Conservation (phyloP, 2,329 filamentous ascomycete species). For the Lojkania enalia region DNA sequence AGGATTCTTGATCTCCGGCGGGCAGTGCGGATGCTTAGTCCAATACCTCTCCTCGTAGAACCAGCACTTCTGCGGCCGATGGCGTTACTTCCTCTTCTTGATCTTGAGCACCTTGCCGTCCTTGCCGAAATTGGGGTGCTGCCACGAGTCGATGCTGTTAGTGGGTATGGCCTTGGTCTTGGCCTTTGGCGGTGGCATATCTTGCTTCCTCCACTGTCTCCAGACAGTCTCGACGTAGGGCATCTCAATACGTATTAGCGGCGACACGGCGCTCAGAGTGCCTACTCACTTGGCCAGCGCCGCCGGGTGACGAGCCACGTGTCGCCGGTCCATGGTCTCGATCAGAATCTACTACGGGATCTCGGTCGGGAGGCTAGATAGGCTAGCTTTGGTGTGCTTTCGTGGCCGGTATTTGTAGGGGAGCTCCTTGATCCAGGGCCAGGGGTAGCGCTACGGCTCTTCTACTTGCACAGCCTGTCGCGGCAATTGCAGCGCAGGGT, state of each 20-base stretch:
- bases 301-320: background rate
- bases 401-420: background rate
- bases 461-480: background rate
- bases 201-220: constrained; percentile 1
- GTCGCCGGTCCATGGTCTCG: background rate
- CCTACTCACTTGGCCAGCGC: constrained; percentile 7
- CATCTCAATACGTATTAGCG: constrained; percentile 15
- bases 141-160: no score
- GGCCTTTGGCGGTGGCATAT: no score
- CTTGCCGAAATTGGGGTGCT: no score
- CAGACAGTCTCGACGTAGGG: constrained; percentile 11
- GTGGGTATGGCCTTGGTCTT: no score
- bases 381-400: constrained; percentile 4
- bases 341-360: constrained; percentile 17
- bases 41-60: background rate
- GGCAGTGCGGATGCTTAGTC: background rate
- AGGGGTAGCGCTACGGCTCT: background rate
- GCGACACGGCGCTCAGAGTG: constrained; percentile 12
- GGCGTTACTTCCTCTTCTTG: background rate
- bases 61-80: background rate
- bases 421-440: background rate
- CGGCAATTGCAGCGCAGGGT: no score
- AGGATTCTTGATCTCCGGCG: background rate
- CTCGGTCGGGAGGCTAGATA: constrained; percentile 20
- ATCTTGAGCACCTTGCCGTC: background rate